phyloP scores from a whole-genome alignment of 2,329 filamentous ascomycete genomes.

The Trichoderma atrobrunneum region DNA sequence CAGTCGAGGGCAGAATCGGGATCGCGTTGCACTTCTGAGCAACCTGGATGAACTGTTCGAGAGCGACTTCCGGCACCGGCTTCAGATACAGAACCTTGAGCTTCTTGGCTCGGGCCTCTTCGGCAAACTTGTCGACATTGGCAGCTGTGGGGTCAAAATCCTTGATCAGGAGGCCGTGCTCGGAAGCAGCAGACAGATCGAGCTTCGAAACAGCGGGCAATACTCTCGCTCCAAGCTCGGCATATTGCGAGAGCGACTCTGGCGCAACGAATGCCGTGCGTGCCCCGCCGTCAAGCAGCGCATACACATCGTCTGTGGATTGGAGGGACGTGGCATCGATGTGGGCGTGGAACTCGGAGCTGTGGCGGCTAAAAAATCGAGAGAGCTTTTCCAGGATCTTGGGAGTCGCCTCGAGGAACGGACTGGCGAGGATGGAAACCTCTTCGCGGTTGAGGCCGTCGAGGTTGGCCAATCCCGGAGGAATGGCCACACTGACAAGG shows the following conservation, averaged over 20 bases:
- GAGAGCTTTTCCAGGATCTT: slow-evolving; percentile 46
- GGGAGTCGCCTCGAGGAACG: slow-evolving; percentile 55
- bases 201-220: slow-evolving; percentile 50
- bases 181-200: slow-evolving; percentile 44
- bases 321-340: slow-evolving; percentile 72
- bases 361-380: slow-evolving; percentile 49
- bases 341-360: slow-evolving; percentile 59
- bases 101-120: slow-evolving; percentile 46
- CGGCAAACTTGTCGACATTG: slow-evolving; percentile 43
- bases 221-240: slow-evolving; percentile 56
- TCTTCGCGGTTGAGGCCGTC: slow-evolving; percentile 57
- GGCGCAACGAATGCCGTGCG: slow-evolving; percentile 78
- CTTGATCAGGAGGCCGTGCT: slow-evolving; percentile 51
- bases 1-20: slow-evolving; percentile 70
- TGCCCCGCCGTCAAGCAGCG: slow-evolving; percentile 81
- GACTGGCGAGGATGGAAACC: slow-evolving; percentile 56
- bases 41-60: slow-evolving; percentile 47
- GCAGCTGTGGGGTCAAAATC: slow-evolving; percentile 46
- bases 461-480: slow-evolving; percentile 45
- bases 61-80: slow-evolving; percentile 44
- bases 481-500: slow-evolving; percentile 55
- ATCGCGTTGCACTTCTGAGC: slow-evolving; percentile 56
- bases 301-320: slow-evolving; percentile 69
- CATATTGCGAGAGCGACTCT: slow-evolving; percentile 60
- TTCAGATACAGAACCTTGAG: slow-evolving; percentile 50